Evolutionary conservation across 768 basidiomycete genomes (phyloP), one percentile per base, ranked within the genome.

Genomic region (Peribolospora baueri): DNA sequence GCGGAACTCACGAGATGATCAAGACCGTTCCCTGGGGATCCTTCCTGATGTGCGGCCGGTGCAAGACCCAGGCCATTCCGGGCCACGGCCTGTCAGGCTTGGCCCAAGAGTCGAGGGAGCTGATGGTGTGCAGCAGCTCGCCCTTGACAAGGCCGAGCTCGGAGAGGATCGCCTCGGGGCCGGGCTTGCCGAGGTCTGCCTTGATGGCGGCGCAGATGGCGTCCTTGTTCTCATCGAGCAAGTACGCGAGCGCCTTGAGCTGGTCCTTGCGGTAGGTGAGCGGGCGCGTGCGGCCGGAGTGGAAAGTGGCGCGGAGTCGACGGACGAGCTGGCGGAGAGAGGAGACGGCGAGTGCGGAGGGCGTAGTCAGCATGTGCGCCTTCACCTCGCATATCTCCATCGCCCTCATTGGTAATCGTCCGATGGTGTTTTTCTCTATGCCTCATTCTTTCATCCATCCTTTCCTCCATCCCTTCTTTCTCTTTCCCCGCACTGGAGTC

Each of bases 61-160:
- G 75, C 0, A 76, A 68, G 5, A 68, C 70, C 62, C 71, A 81
- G 60, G 72, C 76, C 52, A 81, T 11, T 39, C 66, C 71, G 61
- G 80, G 80, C 0, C 73, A 61, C 3, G 77, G 72, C 40, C 67
- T 73, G 54, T 79, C 74, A 0, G 81, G 72, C 61, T 77, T 78
- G 0, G 79, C 69, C 86, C 85, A 88, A 61, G 75, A 78, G 42
- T 77, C 79, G 49, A 90, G 74, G 55, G 74, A 74, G 46, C 75
- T 69, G 61, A 79, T 76, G 10, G 78, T 75, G 0, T 66, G 62
- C 62, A 72, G 70, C 60, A 70, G 68, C 54, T 73, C 84, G 13
- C 63, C 59, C n/a, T 81, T 69, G 11, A 72, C 70, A 5, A 73
- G 61, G 46, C 68, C 65, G 51, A 81, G 70, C 61, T 87, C 85